Evolutionary conservation across 2,329 filamentous ascomycete genomes (phyloP), one percentile per base, ranked within the genome.

Genomic region (Lasiodiplodia theobromae): DNA sequence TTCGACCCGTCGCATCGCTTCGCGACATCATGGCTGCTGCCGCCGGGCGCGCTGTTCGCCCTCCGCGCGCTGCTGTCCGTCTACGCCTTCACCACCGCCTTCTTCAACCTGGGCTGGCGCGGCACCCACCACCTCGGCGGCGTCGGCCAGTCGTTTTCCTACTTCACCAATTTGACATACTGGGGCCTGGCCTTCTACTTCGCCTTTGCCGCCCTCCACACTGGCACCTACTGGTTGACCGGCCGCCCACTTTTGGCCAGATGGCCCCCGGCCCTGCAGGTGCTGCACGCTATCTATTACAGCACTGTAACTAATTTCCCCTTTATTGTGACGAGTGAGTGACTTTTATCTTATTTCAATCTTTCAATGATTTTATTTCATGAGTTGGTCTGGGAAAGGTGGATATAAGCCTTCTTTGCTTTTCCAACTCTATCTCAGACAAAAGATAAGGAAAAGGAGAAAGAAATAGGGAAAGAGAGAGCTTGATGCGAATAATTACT

Each of bases 111-210:
- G 76, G 89, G 84, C 70, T 92, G 87, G 84, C 81, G 87, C 70
- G 89, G 88, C 74, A 81, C 83, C n/a, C 60, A 52, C 28, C 84
- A 87, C 76, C 34, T 52, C 5, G 77, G 79, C 40, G 71, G 85
- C 60, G 86, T 87, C 31, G 81, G 83, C 65, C 79, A 83, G 56
- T 86, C 85, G 56, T 96, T 96, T 82, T 92, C 89, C 74, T 96
- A 88, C 84, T 96, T 97, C 83, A 96, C 93, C 34, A 84, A 89
- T 74, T 83, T 96, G 69, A 92, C 91, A 11, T 96, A 91, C 84
- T 96, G 92, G 92, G 92, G 92, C 2, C 81, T 95, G 44, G 89
- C 87, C 28, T 95, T 94, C 81, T 97, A 96, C 84, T 90, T 91
- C 77, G 83, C 89, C 68, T 82, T 90, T 74, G 85, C 91, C 1